A percentile compares a stretch with the other conserved stretches of the same genome.
phyloP scores from a whole-genome alignment of 202 grass and related monocot species.

The Schoenoplectus tabernaemontani region DNA sequence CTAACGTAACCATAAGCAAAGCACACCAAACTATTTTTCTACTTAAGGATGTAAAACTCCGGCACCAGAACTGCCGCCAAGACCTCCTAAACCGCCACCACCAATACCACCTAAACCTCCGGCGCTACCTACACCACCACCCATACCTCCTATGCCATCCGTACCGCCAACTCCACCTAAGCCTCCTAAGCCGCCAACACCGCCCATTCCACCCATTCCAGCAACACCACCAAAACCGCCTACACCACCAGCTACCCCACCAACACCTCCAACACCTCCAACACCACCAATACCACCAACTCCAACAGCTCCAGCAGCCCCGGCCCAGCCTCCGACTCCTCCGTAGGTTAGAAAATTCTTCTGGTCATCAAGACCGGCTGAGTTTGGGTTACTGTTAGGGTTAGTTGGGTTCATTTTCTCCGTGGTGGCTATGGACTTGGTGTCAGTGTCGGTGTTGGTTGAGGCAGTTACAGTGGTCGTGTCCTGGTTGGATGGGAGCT shows the following conservation, averaged over 20 bases:
- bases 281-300: conserved; percentile 6
- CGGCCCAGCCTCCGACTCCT: conserved; percentile 31
- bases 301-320: conserved; percentile 20
- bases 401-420: not conserved
- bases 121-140: not conserved
- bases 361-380: conserved; percentile 1
- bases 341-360: conserved; percentile 31
- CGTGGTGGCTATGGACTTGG: not conserved
- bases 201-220: not conserved
- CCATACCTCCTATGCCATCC: conserved; percentile 6
- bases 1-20: not conserved
- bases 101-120: conserved; percentile 11
- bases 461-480: no score
- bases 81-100: not conserved
- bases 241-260: no score
- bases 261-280: conserved; percentile 1
- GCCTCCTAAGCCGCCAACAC: not conserved
- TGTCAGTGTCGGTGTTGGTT: not conserved
- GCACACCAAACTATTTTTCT: not conserved
- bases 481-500: not conserved
- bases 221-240: not conserved
- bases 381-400: not conserved
- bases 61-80: not conserved
- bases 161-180: no score
- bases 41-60: not conserved